Base-by-base conservation (phyloP, 148 eudicot genomes). In the Cornus controversa region DNA sequence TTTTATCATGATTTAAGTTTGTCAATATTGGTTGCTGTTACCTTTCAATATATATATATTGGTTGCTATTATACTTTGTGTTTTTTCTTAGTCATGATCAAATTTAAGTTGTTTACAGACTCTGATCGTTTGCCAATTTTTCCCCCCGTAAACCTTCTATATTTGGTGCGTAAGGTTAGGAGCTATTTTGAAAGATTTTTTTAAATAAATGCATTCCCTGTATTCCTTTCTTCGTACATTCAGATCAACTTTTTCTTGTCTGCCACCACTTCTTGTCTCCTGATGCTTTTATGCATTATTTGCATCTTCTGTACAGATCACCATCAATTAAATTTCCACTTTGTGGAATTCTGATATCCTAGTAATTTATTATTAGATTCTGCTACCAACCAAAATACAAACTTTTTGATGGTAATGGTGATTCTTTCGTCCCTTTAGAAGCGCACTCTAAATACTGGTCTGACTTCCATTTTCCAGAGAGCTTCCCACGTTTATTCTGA, bases 401-500 rank as follows among this genome's bases (percentile, higher is more conserved):
- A 31, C 34, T 31, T 31, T 31, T 31, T 31, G 34, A n/a, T 31
- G 4, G 34, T 31, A 31, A 31, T 31, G 34, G 34, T 31, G 34
- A 31, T 31, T 67, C 57, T 11, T 80, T 18, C 10, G 25, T 40
- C 40, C 36, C 57, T 36, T 50, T 53, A 10, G 37, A 57, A 58
- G 22, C 18, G 27, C 47, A 67, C 13, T 50, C 54, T 29, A 31
- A 75, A n/a, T 47, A 66, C 72, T 69, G 68, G n/a, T 75, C 34
- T 58, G 58, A 37, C 37, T 15, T 58, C 1, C 82, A 37, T 75
- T 78, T 74, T 80, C 22, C 89, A 95, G 99, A 90, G 99, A 79
- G 99, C 99, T 45, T 92, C 89, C 75, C 99, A 96, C 77, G 97
- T 96, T 22, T 96, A 96, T 73, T 89, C 98, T n/a, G 99, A 96